phyloP scores from a whole-genome alignment of 2,329 filamentous ascomycete genomes.

The Fusarium buharicum region DNA sequence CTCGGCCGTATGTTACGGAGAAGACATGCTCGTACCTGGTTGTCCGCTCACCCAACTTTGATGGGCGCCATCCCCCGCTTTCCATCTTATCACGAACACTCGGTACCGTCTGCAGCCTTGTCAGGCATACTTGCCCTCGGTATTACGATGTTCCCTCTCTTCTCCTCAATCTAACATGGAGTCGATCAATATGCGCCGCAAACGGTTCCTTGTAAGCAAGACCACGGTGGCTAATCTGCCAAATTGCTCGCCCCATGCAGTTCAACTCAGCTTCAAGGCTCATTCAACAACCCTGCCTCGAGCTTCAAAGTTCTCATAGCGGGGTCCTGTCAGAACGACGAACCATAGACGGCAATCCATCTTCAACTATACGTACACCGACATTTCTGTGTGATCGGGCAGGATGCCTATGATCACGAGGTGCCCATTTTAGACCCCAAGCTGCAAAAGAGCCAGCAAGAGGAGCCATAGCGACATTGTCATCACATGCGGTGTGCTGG shows the following conservation, averaged over 20 bases:
- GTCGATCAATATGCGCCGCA: conserved; percentile 1
- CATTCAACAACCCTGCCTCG: conserved; percentile 7
- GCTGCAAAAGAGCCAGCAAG: conserved; percentile 18
- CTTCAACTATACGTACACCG: conserved; percentile 42
- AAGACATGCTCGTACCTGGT: conserved; percentile 31
- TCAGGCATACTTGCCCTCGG: conserved; percentile 21
- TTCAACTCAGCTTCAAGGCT: conserved; percentile 13
- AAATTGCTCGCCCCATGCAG: conserved; percentile 18
- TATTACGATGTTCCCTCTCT: conserved; percentile 13
- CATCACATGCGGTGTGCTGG: conserved; percentile 39
- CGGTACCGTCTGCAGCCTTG: conserved; percentile 44
- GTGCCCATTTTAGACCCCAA: conserved; percentile 26
- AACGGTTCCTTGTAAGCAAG: neutral
- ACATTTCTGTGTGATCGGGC: conserved; percentile 41
- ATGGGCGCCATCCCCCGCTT: conserved; percentile 39
- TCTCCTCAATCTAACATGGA: conserved; percentile 13
- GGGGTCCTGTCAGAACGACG: conserved; percentile 29
- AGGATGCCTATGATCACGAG: conserved; percentile 38
- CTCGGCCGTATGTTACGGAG: conserved; percentile 42
- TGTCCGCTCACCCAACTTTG: conserved; percentile 27
- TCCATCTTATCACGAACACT: conserved; percentile 37
- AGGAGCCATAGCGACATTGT: conserved; percentile 28
- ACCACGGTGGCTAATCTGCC: conserved; percentile 5
- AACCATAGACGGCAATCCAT: conserved; percentile 19
- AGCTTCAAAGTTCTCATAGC: conserved; percentile 23